Conservation (phyloP, 2,329 filamentous ascomycete species). For the Bipolaris bicolor region DNA sequence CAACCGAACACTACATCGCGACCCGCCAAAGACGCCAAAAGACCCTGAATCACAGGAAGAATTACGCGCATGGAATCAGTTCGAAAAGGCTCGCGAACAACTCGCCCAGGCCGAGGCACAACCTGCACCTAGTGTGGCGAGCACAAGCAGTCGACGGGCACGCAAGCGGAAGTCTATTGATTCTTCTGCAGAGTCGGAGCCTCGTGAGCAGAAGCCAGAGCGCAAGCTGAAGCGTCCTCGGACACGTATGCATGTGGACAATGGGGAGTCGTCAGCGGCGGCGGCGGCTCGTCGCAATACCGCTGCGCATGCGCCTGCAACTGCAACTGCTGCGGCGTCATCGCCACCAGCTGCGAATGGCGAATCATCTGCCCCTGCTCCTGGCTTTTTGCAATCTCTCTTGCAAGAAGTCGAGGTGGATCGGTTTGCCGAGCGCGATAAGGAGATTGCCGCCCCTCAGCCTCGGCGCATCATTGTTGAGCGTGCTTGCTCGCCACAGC, state of each 20-base stretch:
- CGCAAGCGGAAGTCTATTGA: conserved; percentile 82
- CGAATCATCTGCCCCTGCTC: conserved; percentile 53
- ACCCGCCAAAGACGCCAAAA: conserved; percentile 54
- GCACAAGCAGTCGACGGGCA: conserved; percentile 52
- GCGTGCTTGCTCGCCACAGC: conserved; percentile 51
- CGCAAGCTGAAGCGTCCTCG: conserved; percentile 87
- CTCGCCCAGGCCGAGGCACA: conserved; percentile 34
- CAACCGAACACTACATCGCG: conserved; percentile 41
- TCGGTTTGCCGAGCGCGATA: conserved; percentile 43
- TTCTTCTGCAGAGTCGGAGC: conserved; percentile 70
- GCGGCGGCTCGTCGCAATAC: conserved; percentile 39
- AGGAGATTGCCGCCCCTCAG: conserved; percentile 45
- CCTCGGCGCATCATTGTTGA: conserved; percentile 52
- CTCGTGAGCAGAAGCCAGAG: conserved; percentile 67
- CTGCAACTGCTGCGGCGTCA: conserved; percentile 24
- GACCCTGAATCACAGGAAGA: conserved; percentile 80
- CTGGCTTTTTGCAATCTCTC: conserved; percentile 84
- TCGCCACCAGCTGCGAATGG: conserved; percentile 20
- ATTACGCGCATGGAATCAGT: conserved; percentile 83
- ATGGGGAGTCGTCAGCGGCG: conserved; percentile 50
- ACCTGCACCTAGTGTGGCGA: conserved; percentile 27
- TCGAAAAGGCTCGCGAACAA: conserved; percentile 80
- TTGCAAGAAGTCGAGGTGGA: conserved; percentile 81
- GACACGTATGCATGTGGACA: conserved; percentile 69
- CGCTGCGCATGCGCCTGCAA: conserved; percentile 21